Evolutionary conservation across 2,329 filamentous ascomycete genomes (phyloP), one percentile per base, ranked within the genome.

Genomic region (Xylariaceae sp.): DNA sequence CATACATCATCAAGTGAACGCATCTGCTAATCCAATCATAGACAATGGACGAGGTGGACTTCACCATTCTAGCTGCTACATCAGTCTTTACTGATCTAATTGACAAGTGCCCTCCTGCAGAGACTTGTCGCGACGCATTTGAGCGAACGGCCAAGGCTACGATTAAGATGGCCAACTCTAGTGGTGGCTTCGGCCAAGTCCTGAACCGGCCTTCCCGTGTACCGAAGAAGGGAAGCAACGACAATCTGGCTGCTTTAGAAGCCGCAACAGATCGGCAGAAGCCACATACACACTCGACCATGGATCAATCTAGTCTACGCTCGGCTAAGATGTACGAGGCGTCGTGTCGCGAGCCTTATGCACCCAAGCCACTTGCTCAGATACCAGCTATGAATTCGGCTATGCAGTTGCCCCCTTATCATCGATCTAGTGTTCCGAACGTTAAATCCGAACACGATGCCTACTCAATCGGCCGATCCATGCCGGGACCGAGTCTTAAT

Each of bases 1-100:
- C 35, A 42, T 37, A 23, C 34, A n/a, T 49, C 37, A 50, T 61
- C 64, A 62, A 63, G 30, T 50, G 56, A 52, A 17, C 35, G 50
- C 7, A 4, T 30, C 9, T 48, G 35, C 71, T 77, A 66, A 77
- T 59, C 34, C 50, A n/a, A 51, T 42, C 37, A 18, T 58, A 87
- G 84, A 90, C 88, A 6, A 88, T 96, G 77, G 92, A 97, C 69
- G 93, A 97, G 72, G 92, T 97, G n/a, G 93, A 97, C 72, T 96
- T 96, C 68, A 97, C 93, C 0, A 90, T 97, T 7, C 80, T 97
- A 53, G 91, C 92, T 7, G 93, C 92, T 18, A 97, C 91, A 53
- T 97, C 93, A 1, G 92, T 97, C 7, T 86, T 97, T 49, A 88
- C 86, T 4, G 94, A 97, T 70, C 81, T 97, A 63, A 92, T 95